phyloP scores from a whole-genome alignment of 306 rosid genomes.

The Rosa chinensis region DNA sequence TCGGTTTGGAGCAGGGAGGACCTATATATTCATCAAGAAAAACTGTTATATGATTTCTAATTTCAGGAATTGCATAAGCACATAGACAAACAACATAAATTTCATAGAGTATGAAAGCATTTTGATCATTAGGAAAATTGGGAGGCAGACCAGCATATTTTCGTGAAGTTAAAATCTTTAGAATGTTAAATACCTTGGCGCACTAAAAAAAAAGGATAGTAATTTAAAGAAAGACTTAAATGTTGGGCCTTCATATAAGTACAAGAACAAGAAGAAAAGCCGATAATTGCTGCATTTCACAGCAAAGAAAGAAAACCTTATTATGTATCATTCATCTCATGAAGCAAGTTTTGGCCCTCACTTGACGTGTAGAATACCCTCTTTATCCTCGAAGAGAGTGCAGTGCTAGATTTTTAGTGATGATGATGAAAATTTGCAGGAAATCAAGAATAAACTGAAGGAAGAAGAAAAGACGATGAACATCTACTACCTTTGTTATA shows the following conservation, averaged over 20 bases:
- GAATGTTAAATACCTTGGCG: neutral
- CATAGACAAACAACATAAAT: slow-evolving; percentile 24
- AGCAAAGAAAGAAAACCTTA: slow-evolving; percentile 7
- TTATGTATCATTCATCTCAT: slow-evolving; percentile 58
- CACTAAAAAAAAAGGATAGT: neutral
- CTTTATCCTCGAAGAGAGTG: slow-evolving; percentile 88
- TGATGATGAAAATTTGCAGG: too few relatives aligned
- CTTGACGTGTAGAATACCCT: slow-evolving; percentile 98
- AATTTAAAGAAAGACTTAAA: neutral
- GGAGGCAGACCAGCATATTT: slow-evolving; percentile 3
- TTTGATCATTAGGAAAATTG: slow-evolving; percentile 7
- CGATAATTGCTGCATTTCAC: neutral
- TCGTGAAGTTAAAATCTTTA: neutral
- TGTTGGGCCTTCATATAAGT: neutral
- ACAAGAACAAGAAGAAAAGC: neutral
- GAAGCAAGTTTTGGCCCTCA: slow-evolving; percentile 88
- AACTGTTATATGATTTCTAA: neutral
- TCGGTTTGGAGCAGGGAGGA: slow-evolving; percentile 71
- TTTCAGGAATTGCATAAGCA: slow-evolving; percentile 19
- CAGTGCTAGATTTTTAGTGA: slow-evolving; percentile 13
- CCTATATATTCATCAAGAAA: slow-evolving; percentile 46
- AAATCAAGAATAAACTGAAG: too few relatives aligned
- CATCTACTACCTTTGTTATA: too few relatives aligned
- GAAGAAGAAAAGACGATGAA: too few relatives aligned
- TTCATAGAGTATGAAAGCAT: neutral